Evolutionary conservation across 2,329 filamentous ascomycete species (phyloP), one percentile per base, ranked within the genome.

Genomic region (Aspergillus latus): DNA sequence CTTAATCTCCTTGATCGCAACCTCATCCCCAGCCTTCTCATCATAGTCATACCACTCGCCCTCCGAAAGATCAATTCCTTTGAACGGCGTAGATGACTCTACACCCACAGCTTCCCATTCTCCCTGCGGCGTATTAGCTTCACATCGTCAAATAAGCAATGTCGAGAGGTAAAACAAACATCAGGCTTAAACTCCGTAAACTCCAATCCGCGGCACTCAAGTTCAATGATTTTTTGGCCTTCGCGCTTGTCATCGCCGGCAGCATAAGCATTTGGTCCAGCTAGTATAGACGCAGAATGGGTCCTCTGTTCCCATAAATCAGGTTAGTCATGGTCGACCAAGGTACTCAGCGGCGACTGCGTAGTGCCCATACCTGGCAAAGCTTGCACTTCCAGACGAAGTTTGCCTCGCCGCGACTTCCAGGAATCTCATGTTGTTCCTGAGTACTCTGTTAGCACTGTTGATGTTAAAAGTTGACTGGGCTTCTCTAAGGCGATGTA

Each of bases 311-410:
- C 13, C 1, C 6, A 30, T 10, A 8, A n/a, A 2, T 34, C n/a
- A 34, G 30, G 13, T 7, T 11, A 36, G 9, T 13, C 44, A n/a
- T 13, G 28, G 2, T 6, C 29, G 44, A 36, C 36, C 8, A 43
- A 34, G 6, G 49, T 49, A 30, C 36, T 10, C 21, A 47, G 46
- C 52, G 21, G 21, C 21, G 4, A 6, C 28, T 8, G n/a, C 26
- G 11, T 29, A 11, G 40, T 4, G 34, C 15, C 72, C 76, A 30
- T 64, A 94, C 92, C 84, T 94, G 95, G 86, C 94, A 99, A 72
- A 94, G 93, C 76, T 95, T 96, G 83, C 94, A 99, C 74, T 87
- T 92, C 93, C 94, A 99, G n/a, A 99, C 94, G 75, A 99, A 99
- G 75, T 97, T 97, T 59, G 94, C 94, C 75, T 97, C 92, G 62